A percentile compares a stretch with the other conserved stretches of the same genome.
Evolutionary conservation across 2,329 filamentous ascomycete genomes (phyloP).

Genomic region (Fusarium globosum): DNA sequence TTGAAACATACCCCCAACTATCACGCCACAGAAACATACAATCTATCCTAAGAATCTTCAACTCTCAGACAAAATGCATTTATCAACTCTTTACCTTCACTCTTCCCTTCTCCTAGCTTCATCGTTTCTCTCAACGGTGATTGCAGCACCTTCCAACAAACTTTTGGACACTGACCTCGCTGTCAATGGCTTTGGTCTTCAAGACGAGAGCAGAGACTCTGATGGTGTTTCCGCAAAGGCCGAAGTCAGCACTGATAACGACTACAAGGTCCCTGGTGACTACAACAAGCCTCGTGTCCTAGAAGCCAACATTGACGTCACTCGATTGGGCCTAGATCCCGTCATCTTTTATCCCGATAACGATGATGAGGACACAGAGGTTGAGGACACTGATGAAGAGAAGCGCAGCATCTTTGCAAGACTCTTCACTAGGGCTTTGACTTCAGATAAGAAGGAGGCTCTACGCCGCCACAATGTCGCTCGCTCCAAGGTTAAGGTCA

Average conservation of each 20-base stretch:
- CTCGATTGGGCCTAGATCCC: neutral
- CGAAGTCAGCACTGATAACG: neutral
- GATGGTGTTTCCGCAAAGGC: neutral
- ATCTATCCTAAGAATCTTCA: neutral
- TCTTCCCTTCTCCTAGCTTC: slow-evolving; percentile 16
- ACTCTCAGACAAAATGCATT: slow-evolving; percentile 21
- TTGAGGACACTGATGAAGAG: neutral
- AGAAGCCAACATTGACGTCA: neutral
- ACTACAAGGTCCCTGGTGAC: neutral
- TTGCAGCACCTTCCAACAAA: slow-evolving; percentile 7
- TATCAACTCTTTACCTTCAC: slow-evolving; percentile 9
- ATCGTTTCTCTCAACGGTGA: neutral
- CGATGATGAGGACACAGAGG: neutral
- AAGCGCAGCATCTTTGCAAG: neutral
- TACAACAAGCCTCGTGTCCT: slow-evolving; percentile 3
- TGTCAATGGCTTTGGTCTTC: neutral
- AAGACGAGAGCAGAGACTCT: neutral
- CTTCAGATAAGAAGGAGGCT: slow-evolving; percentile 25
- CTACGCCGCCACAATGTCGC: slow-evolving; percentile 34
- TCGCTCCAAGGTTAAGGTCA: slow-evolving; percentile 30
- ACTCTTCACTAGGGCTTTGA: slow-evolving; percentile 21
- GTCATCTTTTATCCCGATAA: neutral
- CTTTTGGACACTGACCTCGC: neutral
- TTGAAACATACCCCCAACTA: neutral
- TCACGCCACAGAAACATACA: neutral